Base-by-base conservation (phyloP, 2,329 filamentous ascomycete genomes). In the Fusarium nisikadoi region DNA sequence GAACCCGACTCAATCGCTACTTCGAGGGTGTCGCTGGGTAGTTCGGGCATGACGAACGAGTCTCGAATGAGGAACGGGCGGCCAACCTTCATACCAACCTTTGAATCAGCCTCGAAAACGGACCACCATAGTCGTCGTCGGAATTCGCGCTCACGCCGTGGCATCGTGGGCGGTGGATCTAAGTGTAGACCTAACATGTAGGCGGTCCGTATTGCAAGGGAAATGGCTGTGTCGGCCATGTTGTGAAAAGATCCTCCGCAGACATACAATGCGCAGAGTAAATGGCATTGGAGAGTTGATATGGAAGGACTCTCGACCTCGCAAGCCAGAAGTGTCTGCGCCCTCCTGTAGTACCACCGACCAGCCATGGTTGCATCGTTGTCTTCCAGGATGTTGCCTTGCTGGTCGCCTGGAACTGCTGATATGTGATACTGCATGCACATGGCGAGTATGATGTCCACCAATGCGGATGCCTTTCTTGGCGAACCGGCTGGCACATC, bases 371-470 rank as follows among this genome's bases (percentile, higher is more conserved):
- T 68, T 5, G 65, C 54, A 7, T 68, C 65, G 6, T 68, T 35
- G 6, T 61, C 65, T 39, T 68, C 65, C 8, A 68, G 41, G 2
- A 68, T 54, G 3, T 33, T 62, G 8, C 41, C 50, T 5, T 43
- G 49, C 4, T 68, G 42, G 0, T 31, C 19, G 1, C 23, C 27
- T 3, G 63, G 55, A 2, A 31, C 27, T 1, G 62, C 31, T 2
- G 63, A 68, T 1, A 50, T 23, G 19, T 54, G 55, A 9, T 68
- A 68, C 1, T 68, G 65, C 63, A 68, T 68, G 1, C 65, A 68
- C 65, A 68, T 68, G 2, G 65, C 65, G 5, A 68, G 35, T 13
- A 68, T 68, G 19, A 68, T 68, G 4, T 67, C 64, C 0, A 67
- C 46, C 6, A 67, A 33, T 2, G 54, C 64, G 5, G 64, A 67